Evolutionary conservation across 2,329 filamentous ascomycete genomes (phyloP).

Genomic region (Paracamarosporium sp.): DNA sequence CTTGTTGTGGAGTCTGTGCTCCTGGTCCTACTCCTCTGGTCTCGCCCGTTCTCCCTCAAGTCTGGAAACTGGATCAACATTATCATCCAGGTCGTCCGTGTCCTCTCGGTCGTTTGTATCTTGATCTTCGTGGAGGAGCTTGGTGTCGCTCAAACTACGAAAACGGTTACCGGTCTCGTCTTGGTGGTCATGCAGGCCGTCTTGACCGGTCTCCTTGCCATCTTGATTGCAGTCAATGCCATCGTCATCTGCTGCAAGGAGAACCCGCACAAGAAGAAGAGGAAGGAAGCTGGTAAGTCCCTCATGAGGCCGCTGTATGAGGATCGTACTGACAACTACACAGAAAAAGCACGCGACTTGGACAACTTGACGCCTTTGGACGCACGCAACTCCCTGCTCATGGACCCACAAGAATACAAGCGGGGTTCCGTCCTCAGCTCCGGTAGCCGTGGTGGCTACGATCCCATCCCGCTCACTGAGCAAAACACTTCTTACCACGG

Average conservation of each 20-base stretch:
- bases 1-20: constrained; percentile 82
- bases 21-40: constrained; percentile 81
- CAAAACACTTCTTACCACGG: constrained; percentile 39
- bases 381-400: constrained; percentile 83
- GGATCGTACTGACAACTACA: constrained; percentile 30
- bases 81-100: constrained; percentile 84
- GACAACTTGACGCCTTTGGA: constrained; percentile 88
- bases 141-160: constrained; percentile 86
- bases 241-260: constrained; percentile 81
- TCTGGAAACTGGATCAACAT: constrained; percentile 95
- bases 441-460: constrained; percentile 43
- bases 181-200: constrained; percentile 90
- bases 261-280: constrained; percentile 87
- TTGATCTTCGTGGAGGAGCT: constrained; percentile 94
- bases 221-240: constrained; percentile 88
- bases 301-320: background rate
- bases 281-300: constrained; percentile 85
- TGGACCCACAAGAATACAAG: constrained; percentile 63
- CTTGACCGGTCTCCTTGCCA: constrained; percentile 80
- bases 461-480: constrained; percentile 44
- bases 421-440: constrained; percentile 38
- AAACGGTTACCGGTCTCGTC: constrained; percentile 92
- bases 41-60: constrained; percentile 83
- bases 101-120: constrained; percentile 87
- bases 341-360: constrained; percentile 79